Evolutionary conservation across 2,329 filamentous ascomycete species (phyloP).

Genomic region (Diaporthe aspalathi): DNA sequence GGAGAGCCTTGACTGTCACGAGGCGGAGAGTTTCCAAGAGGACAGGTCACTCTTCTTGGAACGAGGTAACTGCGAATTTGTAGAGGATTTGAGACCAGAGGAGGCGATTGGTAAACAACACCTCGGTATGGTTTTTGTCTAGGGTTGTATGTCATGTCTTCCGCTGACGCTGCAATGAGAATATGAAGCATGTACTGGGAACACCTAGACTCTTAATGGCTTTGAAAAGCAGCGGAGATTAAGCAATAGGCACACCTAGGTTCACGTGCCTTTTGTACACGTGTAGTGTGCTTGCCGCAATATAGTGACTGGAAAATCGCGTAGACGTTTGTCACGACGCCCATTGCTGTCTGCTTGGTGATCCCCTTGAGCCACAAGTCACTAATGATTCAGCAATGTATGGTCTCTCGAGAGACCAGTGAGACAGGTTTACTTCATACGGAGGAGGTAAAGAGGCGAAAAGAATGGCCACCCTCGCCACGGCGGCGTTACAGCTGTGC

Average conservation of each 20-base stretch:
- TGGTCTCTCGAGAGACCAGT: too few species aligned
- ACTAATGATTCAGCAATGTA: background rate
- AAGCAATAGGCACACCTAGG: too few species aligned
- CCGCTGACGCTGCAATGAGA: background rate
- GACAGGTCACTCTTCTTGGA: background rate
- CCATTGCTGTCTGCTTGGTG: background rate
- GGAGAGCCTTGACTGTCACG: background rate
- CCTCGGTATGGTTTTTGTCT: slow-evolving; percentile 13
- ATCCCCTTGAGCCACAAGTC: background rate
- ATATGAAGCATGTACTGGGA: background rate
- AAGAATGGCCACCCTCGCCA: too few species aligned
- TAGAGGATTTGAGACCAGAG: background rate
- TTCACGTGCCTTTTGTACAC: background rate
- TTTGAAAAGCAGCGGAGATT: background rate
- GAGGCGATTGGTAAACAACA: background rate
- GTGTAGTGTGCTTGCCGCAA: background rate
- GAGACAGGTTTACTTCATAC: too few species aligned
- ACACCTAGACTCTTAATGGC: background rate
- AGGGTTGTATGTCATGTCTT: background rate
- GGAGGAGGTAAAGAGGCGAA: too few species aligned
- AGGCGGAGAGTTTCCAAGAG: background rate
- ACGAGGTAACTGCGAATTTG: too few species aligned
- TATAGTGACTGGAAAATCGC: background rate
- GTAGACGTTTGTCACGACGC: background rate
- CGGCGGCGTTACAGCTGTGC: too few species aligned